Conservation (phyloP, 441 rosid genomes). For the Capsella rubella region DNA sequence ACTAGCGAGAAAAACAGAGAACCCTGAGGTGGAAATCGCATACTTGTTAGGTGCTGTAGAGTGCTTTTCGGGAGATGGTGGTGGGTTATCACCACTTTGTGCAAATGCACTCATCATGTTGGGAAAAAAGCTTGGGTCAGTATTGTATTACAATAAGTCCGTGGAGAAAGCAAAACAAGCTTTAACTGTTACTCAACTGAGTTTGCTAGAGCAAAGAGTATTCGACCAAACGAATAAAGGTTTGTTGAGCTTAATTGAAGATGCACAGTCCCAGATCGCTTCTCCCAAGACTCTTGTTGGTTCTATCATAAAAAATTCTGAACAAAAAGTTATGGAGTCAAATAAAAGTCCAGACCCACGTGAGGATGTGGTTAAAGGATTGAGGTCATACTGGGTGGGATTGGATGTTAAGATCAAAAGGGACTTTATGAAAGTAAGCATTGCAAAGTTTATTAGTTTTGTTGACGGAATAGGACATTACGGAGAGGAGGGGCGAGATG, state of each 20-base stretch:
- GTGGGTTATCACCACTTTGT: background rate
- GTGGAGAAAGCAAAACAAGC: background rate
- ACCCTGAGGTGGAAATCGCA: background rate
- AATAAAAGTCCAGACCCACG: background rate
- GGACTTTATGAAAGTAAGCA: slow-evolving; percentile 18
- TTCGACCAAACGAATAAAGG: background rate
- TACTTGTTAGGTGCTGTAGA: slow-evolving; percentile 10
- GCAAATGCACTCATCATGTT: background rate
- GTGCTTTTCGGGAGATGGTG: background rate
- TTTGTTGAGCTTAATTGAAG: background rate
- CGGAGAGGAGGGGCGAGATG: background rate
- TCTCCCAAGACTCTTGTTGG: background rate
- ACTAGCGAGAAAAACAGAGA: background rate
- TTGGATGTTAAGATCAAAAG: slow-evolving; percentile 16
- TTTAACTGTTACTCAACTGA: background rate
- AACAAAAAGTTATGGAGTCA: background rate
- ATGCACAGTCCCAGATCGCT: background rate
- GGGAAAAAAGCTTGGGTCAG: background rate
- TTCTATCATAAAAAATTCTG: background rate
- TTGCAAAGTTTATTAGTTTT: background rate
- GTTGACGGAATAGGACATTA: background rate
- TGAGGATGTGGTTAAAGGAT: background rate
- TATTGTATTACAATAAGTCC: slow-evolving; percentile 16
- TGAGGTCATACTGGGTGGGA: slow-evolving; percentile 21
- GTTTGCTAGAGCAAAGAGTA: background rate